A percentile compares a stretch with the other conserved stretches of the same genome.
Conservation (phyloP, 1,139 yeast genomes). For the Candida frijolesensis region DNA sequence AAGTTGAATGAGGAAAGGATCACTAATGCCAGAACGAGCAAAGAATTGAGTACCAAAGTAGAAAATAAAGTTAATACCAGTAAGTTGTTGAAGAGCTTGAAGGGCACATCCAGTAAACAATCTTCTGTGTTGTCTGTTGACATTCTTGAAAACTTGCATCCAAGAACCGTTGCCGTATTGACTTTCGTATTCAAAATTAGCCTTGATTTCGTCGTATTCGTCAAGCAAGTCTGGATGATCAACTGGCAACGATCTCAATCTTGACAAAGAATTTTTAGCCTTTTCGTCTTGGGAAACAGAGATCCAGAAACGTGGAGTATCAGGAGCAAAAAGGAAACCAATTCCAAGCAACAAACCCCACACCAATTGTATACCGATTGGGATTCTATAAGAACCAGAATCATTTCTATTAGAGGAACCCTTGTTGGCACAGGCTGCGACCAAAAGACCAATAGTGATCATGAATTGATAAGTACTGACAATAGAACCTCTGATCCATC, state of each 20-base stretch:
- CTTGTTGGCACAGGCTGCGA: slow-evolving; percentile 65
- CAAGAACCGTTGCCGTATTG: slow-evolving; percentile 35
- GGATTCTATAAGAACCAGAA: slow-evolving; percentile 67
- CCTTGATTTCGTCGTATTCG: slow-evolving; percentile 41
- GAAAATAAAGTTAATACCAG: slow-evolving; percentile 74
- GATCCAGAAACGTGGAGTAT: slow-evolving; percentile 74
- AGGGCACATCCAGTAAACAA: slow-evolving; percentile 35
- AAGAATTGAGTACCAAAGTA: slow-evolving; percentile 71
- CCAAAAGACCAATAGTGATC: slow-evolving; percentile 61
- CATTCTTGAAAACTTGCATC: slow-evolving; percentile 33
- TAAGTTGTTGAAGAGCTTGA: slow-evolving; percentile 66
- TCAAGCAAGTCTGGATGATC: slow-evolving; percentile 45
- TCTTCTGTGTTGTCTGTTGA: slow-evolving; percentile 39
- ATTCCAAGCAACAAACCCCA: slow-evolving; percentile 43
- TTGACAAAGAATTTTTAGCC: slow-evolving; percentile 47
- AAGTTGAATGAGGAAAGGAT: slow-evolving; percentile 38
- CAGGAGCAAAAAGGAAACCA: slow-evolving; percentile 65
- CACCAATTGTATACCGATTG: slow-evolving; percentile 54
- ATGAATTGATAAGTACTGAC: slow-evolving; percentile 68
- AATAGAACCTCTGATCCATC: slow-evolving; percentile 68
- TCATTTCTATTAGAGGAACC: slow-evolving; percentile 53
- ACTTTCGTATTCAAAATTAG: slow-evolving; percentile 38
- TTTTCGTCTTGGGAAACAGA: slow-evolving; percentile 54
- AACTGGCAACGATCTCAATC: slow-evolving; percentile 36
- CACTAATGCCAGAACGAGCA: slow-evolving; percentile 54